Conservation (phyloP, 192 early-diverging fungal species). For the Pilaira anomala region DNA sequence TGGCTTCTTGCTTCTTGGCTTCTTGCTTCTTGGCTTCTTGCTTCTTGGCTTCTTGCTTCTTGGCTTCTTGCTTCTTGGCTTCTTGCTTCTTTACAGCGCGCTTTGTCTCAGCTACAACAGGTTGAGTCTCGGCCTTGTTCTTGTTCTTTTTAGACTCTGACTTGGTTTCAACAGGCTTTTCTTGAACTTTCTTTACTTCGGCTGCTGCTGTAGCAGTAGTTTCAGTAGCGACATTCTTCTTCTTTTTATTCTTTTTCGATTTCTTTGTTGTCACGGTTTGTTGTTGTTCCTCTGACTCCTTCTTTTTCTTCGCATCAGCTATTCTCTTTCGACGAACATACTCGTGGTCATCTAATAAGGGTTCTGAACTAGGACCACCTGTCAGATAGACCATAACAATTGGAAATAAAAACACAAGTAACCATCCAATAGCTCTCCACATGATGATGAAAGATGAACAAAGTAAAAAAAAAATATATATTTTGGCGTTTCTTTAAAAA, state of each 20-base stretch:
- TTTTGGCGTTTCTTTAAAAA: too few species aligned
- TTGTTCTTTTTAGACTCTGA: not conserved
- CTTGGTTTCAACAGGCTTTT: not conserved
- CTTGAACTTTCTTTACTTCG: not conserved
- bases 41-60: not conserved
- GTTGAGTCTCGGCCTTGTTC: not conserved
- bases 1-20: not conserved
- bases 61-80: not conserved
- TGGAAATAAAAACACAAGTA: constrained; percentile 24
- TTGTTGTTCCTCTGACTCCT: too few species aligned
- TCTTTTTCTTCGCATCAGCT: too few species aligned
- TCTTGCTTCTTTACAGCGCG: not conserved
- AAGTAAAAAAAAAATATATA: not conserved
- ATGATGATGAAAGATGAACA: not conserved
- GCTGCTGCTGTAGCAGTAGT: not conserved
- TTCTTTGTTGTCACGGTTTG: too few species aligned
- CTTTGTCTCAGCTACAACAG: not conserved
- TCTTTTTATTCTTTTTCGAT: constrained; percentile 24
- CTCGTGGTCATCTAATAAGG: too few species aligned
- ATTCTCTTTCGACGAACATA: too few species aligned
- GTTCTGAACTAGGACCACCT: not conserved
- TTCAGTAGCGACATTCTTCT: not conserved
- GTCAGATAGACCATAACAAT: constrained; percentile 9
- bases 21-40: not conserved
- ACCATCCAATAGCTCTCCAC: constrained; percentile 20